Conservation (phyloP, 441 rosid genomes). For the Erysimum pusillum region DNA sequence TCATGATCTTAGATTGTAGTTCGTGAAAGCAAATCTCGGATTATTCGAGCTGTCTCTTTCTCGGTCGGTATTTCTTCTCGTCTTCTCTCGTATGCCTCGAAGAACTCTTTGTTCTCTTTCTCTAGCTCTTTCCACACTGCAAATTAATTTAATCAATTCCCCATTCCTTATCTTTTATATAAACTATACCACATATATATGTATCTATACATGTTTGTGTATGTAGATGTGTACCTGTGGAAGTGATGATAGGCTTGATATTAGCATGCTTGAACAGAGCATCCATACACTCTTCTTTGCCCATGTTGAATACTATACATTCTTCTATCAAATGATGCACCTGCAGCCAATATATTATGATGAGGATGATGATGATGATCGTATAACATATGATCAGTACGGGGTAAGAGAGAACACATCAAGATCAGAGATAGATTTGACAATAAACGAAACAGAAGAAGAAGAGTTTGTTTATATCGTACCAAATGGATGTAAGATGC, state of each 20-base stretch:
- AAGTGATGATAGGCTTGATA: slow-evolving; percentile 83
- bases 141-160: background rate
- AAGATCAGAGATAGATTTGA: slow-evolving; percentile 4
- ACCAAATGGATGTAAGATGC: slow-evolving; percentile 87
- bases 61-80: slow-evolving; percentile 46
- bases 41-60: slow-evolving; percentile 52
- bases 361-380: background rate
- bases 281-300: slow-evolving; percentile 92
- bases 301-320: slow-evolving; percentile 84
- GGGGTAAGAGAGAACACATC: background rate
- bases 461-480: background rate
- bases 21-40: slow-evolving; percentile 52
- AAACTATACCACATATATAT: background rate
- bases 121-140: slow-evolving; percentile 95
- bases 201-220: background rate
- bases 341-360: slow-evolving; percentile 47
- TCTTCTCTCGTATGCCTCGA: slow-evolving; percentile 62
- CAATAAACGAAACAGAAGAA: background rate
- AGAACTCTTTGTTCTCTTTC: slow-evolving; percentile 91
- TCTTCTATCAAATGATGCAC: slow-evolving; percentile 94
- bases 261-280: slow-evolving; percentile 89
- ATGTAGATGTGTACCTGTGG: slow-evolving; percentile 60
- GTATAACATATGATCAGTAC: slow-evolving; percentile 11
- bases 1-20: slow-evolving; percentile 42
- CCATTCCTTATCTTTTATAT: background rate